Base-by-base conservation (phyloP, 306 rosid genomes). In the Vachellia pachyceras region DNA sequence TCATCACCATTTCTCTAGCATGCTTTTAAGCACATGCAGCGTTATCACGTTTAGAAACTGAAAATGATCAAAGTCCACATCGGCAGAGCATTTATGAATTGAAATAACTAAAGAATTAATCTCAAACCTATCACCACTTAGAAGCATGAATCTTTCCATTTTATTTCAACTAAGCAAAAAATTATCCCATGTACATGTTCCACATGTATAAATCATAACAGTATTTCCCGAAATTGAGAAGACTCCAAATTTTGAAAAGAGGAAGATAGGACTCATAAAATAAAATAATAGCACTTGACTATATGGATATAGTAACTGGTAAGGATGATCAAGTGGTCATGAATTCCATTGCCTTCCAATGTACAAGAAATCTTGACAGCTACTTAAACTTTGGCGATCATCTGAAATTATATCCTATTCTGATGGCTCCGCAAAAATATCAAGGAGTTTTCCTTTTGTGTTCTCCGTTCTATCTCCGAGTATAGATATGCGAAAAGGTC, bases 151-250 rank as follows among this genome's bases (percentile, higher is more conserved):
- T 14, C 18, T 55, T 50, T 2, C 76, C 54, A 83, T 20, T 79
- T 29, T 52, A 54, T 82, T 76, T 55, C 78, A 85, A 57, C 29
- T 35, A 55, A 33, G 49, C 6, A 45, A 72, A 52, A 7, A 71
- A 42, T 58, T 60, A 14, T 20, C 83, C 57, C 69, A 42, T 75
- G 69, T 77, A 81, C 73, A 84, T 74, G 84, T 45, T 22, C 47
- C 52, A 22, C 14, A 20, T 17, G 3, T 58, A 33, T 22, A 41
- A 75, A 15, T 39, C 36, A 23, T 69, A 20, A 42, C 54, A 75
- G 3, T 83, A 67, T 80, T 44, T 80, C 40, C 44, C 68, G 73
- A 66, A 58, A 75, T 77, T 37, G 55, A 73, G 22, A 72, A 54
- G 11, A 37, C 66, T 39, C 70, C n/a, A 37, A 78, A 22, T 49